These are phyloP conservation scores for Podaxis carcinomalis DNA, from an alignment of 768 basidiomycete species.

Conservation along the genomic window DNA sequence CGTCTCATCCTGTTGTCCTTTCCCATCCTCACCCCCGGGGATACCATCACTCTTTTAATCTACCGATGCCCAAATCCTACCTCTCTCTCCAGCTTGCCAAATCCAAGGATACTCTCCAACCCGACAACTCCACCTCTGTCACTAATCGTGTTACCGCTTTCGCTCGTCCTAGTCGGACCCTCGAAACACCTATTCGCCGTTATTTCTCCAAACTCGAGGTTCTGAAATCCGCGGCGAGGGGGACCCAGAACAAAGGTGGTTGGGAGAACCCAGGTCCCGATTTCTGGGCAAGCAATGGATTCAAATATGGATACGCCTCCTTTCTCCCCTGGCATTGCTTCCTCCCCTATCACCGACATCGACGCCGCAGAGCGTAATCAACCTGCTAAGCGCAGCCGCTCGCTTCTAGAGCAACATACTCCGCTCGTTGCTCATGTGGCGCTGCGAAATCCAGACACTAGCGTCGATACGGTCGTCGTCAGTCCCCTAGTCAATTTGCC, in stretches of 20 bases:
- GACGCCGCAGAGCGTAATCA: neutral
- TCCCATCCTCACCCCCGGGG: neutral
- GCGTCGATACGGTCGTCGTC: slow-evolving; percentile 52
- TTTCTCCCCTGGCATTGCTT: neutral
- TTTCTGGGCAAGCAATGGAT: neutral
- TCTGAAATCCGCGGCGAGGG: slow-evolving; percentile 17
- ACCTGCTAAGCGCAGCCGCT: neutral
- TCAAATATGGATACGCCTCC: neutral
- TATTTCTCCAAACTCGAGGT: slow-evolving; percentile 34
- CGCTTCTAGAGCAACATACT: neutral
- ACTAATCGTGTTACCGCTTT: neutral
- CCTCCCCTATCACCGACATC: neutral
- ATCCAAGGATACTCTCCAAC: neutral
- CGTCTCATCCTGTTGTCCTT: neutral
- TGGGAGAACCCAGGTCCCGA: slow-evolving; percentile 14
- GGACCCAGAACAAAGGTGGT: slow-evolving; percentile 23
- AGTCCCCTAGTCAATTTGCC: slow-evolving; percentile 55
- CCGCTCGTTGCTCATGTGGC: slow-evolving; percentile 34
- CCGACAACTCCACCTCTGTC: slow-evolving; percentile 6
- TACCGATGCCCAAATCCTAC: neutral
- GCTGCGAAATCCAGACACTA: slow-evolving; percentile 55
- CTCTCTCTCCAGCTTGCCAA: neutral
- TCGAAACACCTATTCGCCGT: slow-evolving; percentile 29
- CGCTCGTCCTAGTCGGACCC: neutral
- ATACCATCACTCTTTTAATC: neutral